Evolutionary conservation across 352 stramenopile species (phyloP).

Genomic region (Phytophthora fragariaefolia): DNA sequence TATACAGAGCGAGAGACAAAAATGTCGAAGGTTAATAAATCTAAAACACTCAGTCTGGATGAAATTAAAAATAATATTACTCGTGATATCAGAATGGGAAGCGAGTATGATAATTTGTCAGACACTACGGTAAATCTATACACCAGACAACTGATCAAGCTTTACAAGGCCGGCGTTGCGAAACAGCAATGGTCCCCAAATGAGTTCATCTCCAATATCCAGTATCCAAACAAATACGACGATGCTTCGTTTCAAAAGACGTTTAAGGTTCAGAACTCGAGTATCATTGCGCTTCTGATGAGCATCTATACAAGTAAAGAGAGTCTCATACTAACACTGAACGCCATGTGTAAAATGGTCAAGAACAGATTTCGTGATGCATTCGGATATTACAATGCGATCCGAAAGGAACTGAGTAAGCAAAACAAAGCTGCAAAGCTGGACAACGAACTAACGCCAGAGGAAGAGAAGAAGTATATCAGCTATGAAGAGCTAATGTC

Average conservation of each 20-base stretch:
- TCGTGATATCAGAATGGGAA: constrained; percentile 2
- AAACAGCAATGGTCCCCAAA: constrained; percentile 1
- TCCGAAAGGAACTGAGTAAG: constrained; percentile 6
- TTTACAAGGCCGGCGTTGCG: constrained; percentile 4
- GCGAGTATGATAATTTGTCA: constrained; percentile 2
- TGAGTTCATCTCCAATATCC: constrained; percentile 1
- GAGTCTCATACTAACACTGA: constrained; percentile 1
- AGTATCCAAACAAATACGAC: constrained; percentile 4
- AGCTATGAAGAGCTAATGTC: constrained; percentile 9
- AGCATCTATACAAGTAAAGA: constrained; percentile 10
- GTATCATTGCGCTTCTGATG: constrained; percentile 1
- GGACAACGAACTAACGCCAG: constrained; percentile 8
- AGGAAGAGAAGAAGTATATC: constrained; percentile 8
- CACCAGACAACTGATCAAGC: neutral
- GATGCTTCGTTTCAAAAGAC: constrained; percentile 1
- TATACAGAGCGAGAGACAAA: constrained; percentile 7
- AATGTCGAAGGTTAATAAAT: constrained; percentile 10
- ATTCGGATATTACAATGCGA: constrained; percentile 3
- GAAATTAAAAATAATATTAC: constrained; percentile 9
- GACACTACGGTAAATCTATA: neutral
- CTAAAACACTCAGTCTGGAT: constrained; percentile 1
- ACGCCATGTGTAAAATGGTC: constrained; percentile 6
- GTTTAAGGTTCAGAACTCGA: constrained; percentile 3
- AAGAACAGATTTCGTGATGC: constrained; percentile 3
- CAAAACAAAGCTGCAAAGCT: constrained; percentile 7